A percentile compares a stretch with the other conserved stretches of the same genome.
Evolutionary conservation across 192 early-diverging fungal genomes (phyloP).

Genomic region (Backusella psychrophila): DNA sequence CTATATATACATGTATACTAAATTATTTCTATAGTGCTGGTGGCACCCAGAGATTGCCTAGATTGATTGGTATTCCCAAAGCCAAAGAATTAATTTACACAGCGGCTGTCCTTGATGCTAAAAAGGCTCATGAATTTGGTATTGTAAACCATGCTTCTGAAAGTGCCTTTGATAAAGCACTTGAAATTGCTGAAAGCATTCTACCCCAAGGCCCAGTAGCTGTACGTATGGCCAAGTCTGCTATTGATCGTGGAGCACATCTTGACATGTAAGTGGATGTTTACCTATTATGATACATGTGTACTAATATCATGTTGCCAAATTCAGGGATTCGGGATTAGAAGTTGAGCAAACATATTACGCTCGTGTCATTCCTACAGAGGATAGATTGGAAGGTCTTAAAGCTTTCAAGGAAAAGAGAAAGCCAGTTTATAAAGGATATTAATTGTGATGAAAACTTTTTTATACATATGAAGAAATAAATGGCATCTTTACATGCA

Average conservation of each 20-base stretch:
- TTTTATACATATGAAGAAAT: background rate
- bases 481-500: too few relatives aligned
- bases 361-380: constrained; percentile 89
- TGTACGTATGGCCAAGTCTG: constrained; percentile 86
- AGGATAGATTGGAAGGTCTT: constrained; percentile 90
- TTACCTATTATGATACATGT: background rate
- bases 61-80: constrained; percentile 80
- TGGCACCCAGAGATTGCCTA: constrained; percentile 88
- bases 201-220: constrained; percentile 84
- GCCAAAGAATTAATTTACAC: constrained; percentile 97
- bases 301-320: background rate
- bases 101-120: constrained; percentile 61
- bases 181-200: constrained; percentile 78
- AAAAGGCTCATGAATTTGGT: constrained; percentile 64
- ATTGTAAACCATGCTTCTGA: constrained; percentile 79
- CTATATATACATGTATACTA: background rate
- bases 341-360: constrained; percentile 95
- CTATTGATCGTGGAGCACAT: constrained; percentile 80
- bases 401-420: constrained; percentile 45
- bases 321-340: constrained; percentile 70
- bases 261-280: constrained; percentile 61
- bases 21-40: constrained; percentile 63
- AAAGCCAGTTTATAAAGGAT: constrained; percentile 30
- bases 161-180: constrained; percentile 66
- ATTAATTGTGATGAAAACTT: constrained; percentile 3